A percentile compares a stretch with the other conserved stretches of the same genome.
Conservation (phyloP, 441 rosid species). For the Rhodomyrtus psidioides region DNA sequence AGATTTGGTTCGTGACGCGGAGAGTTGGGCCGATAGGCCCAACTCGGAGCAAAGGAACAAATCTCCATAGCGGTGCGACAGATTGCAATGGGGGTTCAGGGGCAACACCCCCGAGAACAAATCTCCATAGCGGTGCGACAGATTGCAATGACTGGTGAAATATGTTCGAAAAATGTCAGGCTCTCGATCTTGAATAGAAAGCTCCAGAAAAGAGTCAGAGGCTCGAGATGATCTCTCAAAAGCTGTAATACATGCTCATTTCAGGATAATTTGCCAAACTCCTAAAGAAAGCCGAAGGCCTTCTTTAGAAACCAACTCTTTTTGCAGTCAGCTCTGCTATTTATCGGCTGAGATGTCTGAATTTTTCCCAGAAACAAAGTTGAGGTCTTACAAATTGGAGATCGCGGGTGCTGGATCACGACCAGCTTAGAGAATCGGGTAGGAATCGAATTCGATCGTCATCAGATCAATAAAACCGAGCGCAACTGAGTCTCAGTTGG, state of each 20-base stretch:
- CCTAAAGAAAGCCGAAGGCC: background rate
- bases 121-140: no score
- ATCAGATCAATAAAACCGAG: background rate
- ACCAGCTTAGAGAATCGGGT: background rate
- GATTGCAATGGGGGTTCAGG: no score
- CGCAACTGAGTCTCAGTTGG: background rate
- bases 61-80: no score
- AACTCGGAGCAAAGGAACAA: no score
- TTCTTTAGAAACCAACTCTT: background rate
- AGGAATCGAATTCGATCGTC: background rate
- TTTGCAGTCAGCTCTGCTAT: background rate
- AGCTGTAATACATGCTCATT: background rate
- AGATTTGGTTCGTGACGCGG: no score
- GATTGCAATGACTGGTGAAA: background rate
- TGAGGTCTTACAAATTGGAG: background rate
- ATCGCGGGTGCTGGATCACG: background rate
- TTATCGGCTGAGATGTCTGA: background rate
- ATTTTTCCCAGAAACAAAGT: background rate
- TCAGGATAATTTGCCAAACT: background rate
- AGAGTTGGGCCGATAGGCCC: no score
- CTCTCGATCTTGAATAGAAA: background rate
- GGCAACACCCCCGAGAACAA: no score
- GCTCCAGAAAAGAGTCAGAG: background rate
- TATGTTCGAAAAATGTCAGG: background rate
- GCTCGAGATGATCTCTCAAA: background rate